Conservation (phyloP, 768 basidiomycete species). For the Pulveroboletus frians region DNA sequence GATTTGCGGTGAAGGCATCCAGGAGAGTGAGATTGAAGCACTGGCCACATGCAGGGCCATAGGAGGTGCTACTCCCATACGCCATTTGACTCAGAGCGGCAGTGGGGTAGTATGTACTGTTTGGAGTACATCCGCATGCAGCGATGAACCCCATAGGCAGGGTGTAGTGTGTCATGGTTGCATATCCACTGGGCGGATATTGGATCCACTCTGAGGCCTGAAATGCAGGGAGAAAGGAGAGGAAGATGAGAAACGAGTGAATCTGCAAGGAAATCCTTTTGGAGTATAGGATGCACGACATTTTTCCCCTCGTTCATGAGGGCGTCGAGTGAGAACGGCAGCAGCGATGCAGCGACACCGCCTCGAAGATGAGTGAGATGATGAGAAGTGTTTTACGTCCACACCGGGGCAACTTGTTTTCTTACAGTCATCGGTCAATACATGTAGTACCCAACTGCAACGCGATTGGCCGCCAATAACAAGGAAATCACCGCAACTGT, state of each 20-base stretch:
- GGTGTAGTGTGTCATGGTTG: conserved; percentile 75
- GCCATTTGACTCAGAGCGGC: conserved; percentile 78
- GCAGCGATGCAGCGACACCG: background rate
- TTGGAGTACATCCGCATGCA: conserved; percentile 69
- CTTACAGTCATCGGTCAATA: too few relatives aligned
- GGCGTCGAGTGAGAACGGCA: background rate
- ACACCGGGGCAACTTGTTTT: too few relatives aligned
- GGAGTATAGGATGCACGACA: conserved; percentile 7
- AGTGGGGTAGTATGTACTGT: conserved; percentile 66
- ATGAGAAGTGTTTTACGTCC: too few relatives aligned
- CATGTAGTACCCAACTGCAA: too few relatives aligned
- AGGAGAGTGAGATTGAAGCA: conserved; percentile 77
- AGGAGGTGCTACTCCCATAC: conserved; percentile 67
- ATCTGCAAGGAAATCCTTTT: conserved; percentile 8
- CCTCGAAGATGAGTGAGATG: background rate
- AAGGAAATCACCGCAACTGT: too few relatives aligned
- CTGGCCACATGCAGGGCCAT: conserved; percentile 68
- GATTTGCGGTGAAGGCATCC: conserved; percentile 59
- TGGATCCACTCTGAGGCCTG: conserved; percentile 52
- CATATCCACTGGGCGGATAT: conserved; percentile 56
- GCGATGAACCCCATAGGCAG: conserved; percentile 47
- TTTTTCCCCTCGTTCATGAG: conserved; percentile 16
- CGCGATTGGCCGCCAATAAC: too few relatives aligned
- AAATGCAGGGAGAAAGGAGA: conserved; percentile 22
- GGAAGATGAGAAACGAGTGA: conserved; percentile 21